Evolutionary conservation across 306 rosid species (phyloP), one percentile per base, ranked within the genome.

Genomic region (Lagenaria siceraria): DNA sequence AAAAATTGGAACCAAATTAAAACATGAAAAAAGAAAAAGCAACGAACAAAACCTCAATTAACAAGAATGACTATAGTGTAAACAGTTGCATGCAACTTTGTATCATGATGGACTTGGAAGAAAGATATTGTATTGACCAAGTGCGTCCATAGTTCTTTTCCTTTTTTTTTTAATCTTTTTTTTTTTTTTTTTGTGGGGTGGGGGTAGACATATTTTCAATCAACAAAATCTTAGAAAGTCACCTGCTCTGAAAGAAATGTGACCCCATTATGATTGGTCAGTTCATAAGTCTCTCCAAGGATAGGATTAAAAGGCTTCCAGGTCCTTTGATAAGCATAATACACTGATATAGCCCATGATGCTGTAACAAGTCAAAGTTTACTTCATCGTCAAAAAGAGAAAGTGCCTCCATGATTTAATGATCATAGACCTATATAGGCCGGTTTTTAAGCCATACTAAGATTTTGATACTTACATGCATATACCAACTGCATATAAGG

Each of bases 251-350:
- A 71, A 75, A 93, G 73, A 80, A 93, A 93, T 83, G 94, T 70
- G 78, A 93, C 35, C 76, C 96, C 98, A 58, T 76, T 83, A 36
- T 93, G 92, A 82, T 93, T 90, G 66, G 17, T 83, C 92, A 93
- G 40, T 84, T 93, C 98, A 84, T 90, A 93, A 58, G 97, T 93
- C 87, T 93, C 97, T 76, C 97, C 98, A 46, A 93, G 96, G 78
- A 93, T 93, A 66, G 98, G 98, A 86, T 93, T 93, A 81, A 91
- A 93, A 75, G 97, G 98, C 87, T 93, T 93, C 98, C 97, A 93
- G 49, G 96, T 93, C 82, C 98, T 83, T 82, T 93, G 98, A 83
- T 86, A 93, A 1, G 98, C 98, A 78, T 81, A 91, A 80, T 93
- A 93, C 74, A 91, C 94, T 14, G 97, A 93, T 88, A 93, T 90